phyloP scores from a whole-genome alignment of 176 grass and related monocot genomes.

The Cymbopogon citratus region DNA sequence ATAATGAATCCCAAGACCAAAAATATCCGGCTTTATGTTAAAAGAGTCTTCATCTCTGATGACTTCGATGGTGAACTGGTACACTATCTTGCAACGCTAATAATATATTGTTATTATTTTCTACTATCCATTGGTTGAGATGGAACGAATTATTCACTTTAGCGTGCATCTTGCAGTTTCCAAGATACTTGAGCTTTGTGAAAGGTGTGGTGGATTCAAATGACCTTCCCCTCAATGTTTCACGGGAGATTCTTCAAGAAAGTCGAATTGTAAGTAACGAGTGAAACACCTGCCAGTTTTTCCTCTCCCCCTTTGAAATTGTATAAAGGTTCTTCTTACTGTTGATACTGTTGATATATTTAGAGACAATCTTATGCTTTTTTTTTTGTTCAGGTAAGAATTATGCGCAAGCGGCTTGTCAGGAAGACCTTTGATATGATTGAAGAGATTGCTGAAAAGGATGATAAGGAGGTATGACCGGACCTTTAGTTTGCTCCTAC shows the following conservation, averaged over 20 bases:
- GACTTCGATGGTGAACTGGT: conserved; percentile 88
- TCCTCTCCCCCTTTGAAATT: background rate
- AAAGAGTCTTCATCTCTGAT: conserved; percentile 83
- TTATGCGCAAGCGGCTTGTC: conserved; percentile 89
- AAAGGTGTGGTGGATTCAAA: conserved; percentile 86
- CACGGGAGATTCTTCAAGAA: conserved; percentile 86
- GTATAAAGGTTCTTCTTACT: background rate
- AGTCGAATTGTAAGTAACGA: conserved; percentile 73
- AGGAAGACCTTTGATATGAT: conserved; percentile 98
- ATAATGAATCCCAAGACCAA: conserved; percentile 81
- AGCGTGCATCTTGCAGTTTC: conserved; percentile 50
- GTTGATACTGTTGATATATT: background rate
- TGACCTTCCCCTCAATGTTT: conserved; percentile 82
- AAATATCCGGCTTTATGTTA: conserved; percentile 74
- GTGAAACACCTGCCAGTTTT: background rate
- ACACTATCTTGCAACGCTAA: background rate
- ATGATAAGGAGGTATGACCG: conserved; percentile 63
- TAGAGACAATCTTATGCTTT: background rate
- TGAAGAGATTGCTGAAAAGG: conserved; percentile 65
- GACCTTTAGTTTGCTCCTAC: background rate
- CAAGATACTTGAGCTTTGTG: conserved; percentile 79
- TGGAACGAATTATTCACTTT: conserved; percentile 4
- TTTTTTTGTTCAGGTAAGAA: conserved; percentile 54
- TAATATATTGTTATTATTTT: background rate
- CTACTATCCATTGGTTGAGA: background rate